Evolutionary conservation across 495 filamentous ascomycete species (phyloP).

Genomic region (Daldinia bambusicola): DNA sequence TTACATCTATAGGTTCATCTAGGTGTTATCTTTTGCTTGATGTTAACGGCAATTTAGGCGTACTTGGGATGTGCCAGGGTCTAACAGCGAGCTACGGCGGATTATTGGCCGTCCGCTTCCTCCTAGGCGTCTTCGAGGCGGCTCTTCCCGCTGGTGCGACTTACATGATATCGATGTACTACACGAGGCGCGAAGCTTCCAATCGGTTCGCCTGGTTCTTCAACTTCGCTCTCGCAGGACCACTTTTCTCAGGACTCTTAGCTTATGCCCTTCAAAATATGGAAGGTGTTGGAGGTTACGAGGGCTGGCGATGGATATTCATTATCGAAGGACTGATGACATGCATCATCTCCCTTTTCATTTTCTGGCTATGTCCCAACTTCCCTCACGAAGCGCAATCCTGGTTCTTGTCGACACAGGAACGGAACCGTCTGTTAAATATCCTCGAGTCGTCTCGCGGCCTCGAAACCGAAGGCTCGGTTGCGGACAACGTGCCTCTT

Average conservation of each 20-base stretch:
- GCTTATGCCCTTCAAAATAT: constrained; percentile 72
- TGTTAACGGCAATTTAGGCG: constrained; percentile 23
- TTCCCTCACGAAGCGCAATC: constrained; percentile 73
- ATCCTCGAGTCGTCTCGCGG: constrained; percentile 58
- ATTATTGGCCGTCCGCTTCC: constrained; percentile 39
- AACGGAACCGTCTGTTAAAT: constrained; percentile 70
- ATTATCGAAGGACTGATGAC: constrained; percentile 72
- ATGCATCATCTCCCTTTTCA: constrained; percentile 68
- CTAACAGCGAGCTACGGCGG: constrained; percentile 35
- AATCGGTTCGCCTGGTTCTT: constrained; percentile 46
- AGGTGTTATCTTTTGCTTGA: neutral
- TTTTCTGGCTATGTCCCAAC: constrained; percentile 77
- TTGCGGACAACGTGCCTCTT: constrained; percentile 32
- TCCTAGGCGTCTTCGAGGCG: constrained; percentile 38
- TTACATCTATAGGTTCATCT: neutral
- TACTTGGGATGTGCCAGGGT: constrained; percentile 42
- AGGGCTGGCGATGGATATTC: constrained; percentile 80
- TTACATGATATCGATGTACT: constrained; percentile 47
- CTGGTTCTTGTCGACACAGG: constrained; percentile 68
- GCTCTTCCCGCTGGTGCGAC: constrained; percentile 44
- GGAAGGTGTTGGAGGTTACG: constrained; percentile 68
- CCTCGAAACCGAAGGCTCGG: constrained; percentile 28
- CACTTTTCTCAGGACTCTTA: constrained; percentile 63
- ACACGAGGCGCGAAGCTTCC: constrained; percentile 41
- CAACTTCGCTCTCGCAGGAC: constrained; percentile 43